Evolutionary conservation across 1,139 yeast species (phyloP), one percentile per base, ranked within the genome.

Genomic region (Pichia sp.): DNA sequence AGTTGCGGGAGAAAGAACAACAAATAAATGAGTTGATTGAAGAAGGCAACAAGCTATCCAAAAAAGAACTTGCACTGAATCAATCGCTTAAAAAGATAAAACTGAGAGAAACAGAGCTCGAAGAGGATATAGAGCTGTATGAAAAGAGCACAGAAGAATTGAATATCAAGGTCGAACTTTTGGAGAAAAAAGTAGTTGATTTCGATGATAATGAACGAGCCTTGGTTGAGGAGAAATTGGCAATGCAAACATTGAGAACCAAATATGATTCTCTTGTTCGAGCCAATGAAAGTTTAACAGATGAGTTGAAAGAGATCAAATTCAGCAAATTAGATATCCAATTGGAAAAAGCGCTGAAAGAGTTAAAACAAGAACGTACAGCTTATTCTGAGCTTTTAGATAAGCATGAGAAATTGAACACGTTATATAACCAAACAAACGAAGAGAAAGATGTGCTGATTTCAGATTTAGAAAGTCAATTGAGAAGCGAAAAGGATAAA

Each of bases 31-130:
- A 77, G 58, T 73, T 92, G 41, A 69, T 87, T 65, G 82, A 80
- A 56, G 98, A 92, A 69, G 97, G 97, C 4, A 86, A 87, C 60
- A 81, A 79, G 33, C 72, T 92, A 44, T 85, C 96, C 0, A 79
- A 79, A 57, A 86, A 83, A 58, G 97, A 93, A 64, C 75, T 90
- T 41, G 81, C 81, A 61, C 76, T 85, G 54, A 84, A 81, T 64
- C 89, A 83, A 43, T 75, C 84, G 1, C 81, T 92, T 52, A 87
- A 87, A 61, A 77, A 77, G 58, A 70, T 90, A 50, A 80, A 83
- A 55, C 68, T 76, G 6, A 75, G 76, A 29, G 85, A 85, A 57
- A 52, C 65, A 9, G 79, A 77, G 47, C 55, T 68, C 3, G 75
- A 73, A 45, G 70, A 79, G 1, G 67, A 66, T 10, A 33, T 62